These are phyloP conservation scores for Metarhizium anisopliae DNA, from an alignment of 2,329 filamentous ascomycete genomes.

Conservation along the genomic window DNA sequence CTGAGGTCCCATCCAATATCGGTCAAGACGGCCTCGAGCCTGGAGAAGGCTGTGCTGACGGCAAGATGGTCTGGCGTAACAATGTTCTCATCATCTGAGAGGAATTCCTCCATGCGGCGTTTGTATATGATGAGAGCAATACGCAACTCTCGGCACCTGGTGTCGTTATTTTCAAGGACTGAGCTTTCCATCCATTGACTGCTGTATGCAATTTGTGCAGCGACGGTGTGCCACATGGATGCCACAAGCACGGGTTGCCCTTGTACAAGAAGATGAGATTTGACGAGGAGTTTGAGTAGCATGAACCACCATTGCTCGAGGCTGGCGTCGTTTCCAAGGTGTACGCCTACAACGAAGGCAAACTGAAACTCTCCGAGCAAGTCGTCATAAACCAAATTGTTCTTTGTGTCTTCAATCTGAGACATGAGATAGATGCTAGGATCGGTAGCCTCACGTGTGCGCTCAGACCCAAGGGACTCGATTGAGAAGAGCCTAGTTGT, in stretches of 20 bases:
- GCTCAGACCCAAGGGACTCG: constrained; percentile 24
- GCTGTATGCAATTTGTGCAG: constrained; percentile 47
- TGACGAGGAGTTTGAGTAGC: constrained; percentile 40
- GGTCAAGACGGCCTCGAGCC: constrained; percentile 22
- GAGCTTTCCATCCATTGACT: constrained; percentile 37
- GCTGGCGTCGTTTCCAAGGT: constrained; percentile 49
- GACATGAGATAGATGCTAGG: constrained; percentile 37
- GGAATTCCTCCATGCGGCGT: constrained; percentile 38
- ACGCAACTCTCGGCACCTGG: constrained; percentile 28
- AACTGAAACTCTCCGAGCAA: constrained; percentile 53
- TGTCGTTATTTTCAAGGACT: constrained; percentile 28
- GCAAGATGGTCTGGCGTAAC: constrained; percentile 29
- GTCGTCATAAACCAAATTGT: constrained; percentile 26
- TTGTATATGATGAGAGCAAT: constrained; percentile 45
- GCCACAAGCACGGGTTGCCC: constrained; percentile 34
- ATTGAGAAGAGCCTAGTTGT: constrained; percentile 32
- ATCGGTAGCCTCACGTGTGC: constrained; percentile 36
- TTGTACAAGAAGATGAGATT: constrained; percentile 35
- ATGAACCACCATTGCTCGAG: constrained; percentile 55
- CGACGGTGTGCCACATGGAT: constrained; percentile 39
- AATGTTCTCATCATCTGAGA: constrained; percentile 25
- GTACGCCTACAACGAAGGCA: constrained; percentile 46
- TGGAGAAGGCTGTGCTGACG: constrained; percentile 37
- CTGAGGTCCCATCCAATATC: constrained; percentile 48
- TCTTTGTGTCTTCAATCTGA: constrained; percentile 23